phyloP scores from a whole-genome alignment of 495 filamentous ascomycete species.

The Beverwykella pulmonaria region DNA sequence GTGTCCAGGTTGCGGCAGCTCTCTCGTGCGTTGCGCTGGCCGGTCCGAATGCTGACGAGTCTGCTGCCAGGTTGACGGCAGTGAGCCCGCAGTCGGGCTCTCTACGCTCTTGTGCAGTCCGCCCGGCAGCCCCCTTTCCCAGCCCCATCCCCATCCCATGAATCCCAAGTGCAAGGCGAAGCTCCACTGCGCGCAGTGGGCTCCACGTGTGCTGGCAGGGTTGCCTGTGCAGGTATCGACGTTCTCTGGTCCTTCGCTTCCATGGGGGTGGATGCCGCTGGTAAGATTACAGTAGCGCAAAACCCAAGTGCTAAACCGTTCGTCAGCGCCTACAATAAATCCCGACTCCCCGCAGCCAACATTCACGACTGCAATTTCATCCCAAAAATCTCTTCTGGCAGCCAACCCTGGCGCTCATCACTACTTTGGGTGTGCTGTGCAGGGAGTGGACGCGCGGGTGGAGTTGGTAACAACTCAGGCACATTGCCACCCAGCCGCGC shows the following conservation, averaged over 20 bases:
- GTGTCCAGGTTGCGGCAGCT: too few relatives aligned
- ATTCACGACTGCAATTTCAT: slow-evolving; percentile 15
- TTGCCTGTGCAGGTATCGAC: slow-evolving; percentile 2
- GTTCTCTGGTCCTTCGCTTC: slow-evolving; percentile 19
- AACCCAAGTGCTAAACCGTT: slow-evolving; percentile 9
- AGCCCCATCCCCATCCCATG: neutral
- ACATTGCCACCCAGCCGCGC: slow-evolving; percentile 9
- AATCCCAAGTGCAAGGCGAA: neutral
- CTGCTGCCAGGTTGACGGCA: too few relatives aligned
- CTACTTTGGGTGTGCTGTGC: neutral
- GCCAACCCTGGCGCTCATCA: neutral
- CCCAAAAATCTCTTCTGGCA: slow-evolving; percentile 2
- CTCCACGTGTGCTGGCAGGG: slow-evolving; percentile 9
- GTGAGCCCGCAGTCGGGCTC: too few relatives aligned
- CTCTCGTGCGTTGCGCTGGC: too few relatives aligned
- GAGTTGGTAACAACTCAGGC: neutral
- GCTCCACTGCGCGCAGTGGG: neutral
- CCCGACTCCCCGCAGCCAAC: slow-evolving; percentile 31
- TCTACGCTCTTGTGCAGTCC: too few relatives aligned
- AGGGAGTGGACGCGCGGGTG: neutral
- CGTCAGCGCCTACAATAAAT: slow-evolving; percentile 1
- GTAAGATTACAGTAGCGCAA: slow-evolving; percentile 15
- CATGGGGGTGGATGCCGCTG: slow-evolving; percentile 21
- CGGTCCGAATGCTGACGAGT: too few relatives aligned
- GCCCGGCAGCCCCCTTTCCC: too few relatives aligned